Evolutionary conservation across 2,329 filamentous ascomycete genomes (phyloP), one percentile per base, ranked within the genome.

Genomic region (Alternaria triticimaculans): DNA sequence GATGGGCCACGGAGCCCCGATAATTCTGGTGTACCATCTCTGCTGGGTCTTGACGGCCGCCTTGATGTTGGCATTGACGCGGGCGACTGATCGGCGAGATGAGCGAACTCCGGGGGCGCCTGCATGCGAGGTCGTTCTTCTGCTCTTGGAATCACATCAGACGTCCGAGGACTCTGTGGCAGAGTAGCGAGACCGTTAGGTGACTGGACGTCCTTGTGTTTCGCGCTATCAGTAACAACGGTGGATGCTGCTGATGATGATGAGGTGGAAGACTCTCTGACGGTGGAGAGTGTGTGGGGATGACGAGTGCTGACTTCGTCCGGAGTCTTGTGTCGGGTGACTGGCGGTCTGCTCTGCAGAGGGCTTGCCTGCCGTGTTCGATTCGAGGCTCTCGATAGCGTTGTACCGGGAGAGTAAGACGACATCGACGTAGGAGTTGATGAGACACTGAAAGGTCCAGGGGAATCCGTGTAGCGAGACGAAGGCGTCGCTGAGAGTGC

Each of bases 361-460:
- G 86, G 88, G 72, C 87, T 90, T 58, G 80, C 81, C 76, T 88
- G 87, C 69, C 84, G 84, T 62, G 78, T 74, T 70, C 85, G 84
- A n/a, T 83, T 77, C 54, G 82, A 80, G 25, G 60, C 64, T 60
- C 76, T 80, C 78, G 84, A 69, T 75, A 83, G 65, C 77, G 88
- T 80, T 5, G 90, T 78, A 4, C 87, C 86, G 4, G 92, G 90
- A 15, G 91, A 94, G 71, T 91, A 90, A 2, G 92, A 94, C 8
- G 89, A 91, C 66, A 92, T 89, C 10, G 92, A 94, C 5, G 91
- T 93, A 7, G 92, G 92, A 4, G 92, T 94, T 1, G 91, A 93
- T 63, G 92, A 90, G 66, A 91, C 86, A 74, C 91, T 94, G 78
- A 93, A 94, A 6, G 88, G 82, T 3, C 90, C 88, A 11, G 90